Base-by-base conservation (phyloP, 441 rosid genomes). In the Euphorbia celastroides region DNA sequence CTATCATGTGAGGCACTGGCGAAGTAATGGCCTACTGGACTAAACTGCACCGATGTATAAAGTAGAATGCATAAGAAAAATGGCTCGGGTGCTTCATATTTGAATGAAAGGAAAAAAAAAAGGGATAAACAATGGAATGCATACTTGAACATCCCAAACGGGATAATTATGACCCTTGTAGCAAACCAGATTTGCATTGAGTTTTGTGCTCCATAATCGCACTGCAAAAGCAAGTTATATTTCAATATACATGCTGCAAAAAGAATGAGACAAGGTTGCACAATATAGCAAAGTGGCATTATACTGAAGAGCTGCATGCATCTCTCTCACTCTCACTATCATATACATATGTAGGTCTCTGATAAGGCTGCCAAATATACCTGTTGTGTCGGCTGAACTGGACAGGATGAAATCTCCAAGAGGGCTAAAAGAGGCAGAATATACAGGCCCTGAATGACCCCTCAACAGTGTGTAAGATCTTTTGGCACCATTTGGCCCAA, bases 161-260 rank as follows among this genome's bases (percentile, higher is more conserved):
- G 98, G 97, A 77, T 90, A 95, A 75, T 95, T 95, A 69, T 95
- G 99, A 74, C 99, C 97, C 83, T 90, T 92, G 88, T 92, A 95
- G 81, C 98, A 88, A 62, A 95, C 99, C 54, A 90, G 97, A 82
- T 90, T 95, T 60, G 98, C 93, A 80, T 92, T 92, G 72, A 89
- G 76, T 77, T 89, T 79, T 74, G 95, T 86, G 79, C 95, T 93
- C 98, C 98, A 93, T 30, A 93, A 81, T 65, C 96, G 83, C 77
- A 90, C 97, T 89, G 84, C 83, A 78, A 38, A 56, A 77, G 17
- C 71, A 70, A 36, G 57, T 27, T 41, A 42, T 10, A 20, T 62
- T 57, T 32, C 22, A 13, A 9, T 46, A 44, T 9, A 10, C 34
- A 27, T 17, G 13, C 41, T 12, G 20, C 17, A 11, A 32, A 62